Evolutionary conservation across 805 yeast species (phyloP).

Genomic region (Ogataea pignaliae): DNA sequence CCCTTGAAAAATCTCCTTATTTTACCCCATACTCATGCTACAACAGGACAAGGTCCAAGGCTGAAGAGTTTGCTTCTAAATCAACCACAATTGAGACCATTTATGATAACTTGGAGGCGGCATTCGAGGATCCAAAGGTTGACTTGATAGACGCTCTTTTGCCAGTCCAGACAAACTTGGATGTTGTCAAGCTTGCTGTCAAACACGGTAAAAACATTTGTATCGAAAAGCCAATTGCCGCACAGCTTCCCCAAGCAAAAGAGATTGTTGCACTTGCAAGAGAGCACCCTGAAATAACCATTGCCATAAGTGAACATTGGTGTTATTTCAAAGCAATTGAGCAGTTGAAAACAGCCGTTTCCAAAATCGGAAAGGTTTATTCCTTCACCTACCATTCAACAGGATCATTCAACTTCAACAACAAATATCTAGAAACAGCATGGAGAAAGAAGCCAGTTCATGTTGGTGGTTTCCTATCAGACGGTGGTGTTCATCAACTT

Average conservation of each 20-base stretch:
- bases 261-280: slow-evolving; percentile 69
- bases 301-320: slow-evolving; percentile 85
- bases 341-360: slow-evolving; percentile 51
- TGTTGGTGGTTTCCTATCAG: slow-evolving; percentile 87
- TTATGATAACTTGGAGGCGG: slow-evolving; percentile 57
- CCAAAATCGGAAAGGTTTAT: slow-evolving; percentile 67
- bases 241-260: slow-evolving; percentile 72
- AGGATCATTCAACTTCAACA: slow-evolving; percentile 60
- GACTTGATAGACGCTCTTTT: slow-evolving; percentile 81
- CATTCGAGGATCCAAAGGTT: slow-evolving; percentile 59
- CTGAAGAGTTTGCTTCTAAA: slow-evolving; percentile 65
- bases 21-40: slow-evolving; percentile 65
- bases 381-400: slow-evolving; percentile 72
- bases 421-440: slow-evolving; percentile 61
- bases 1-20: slow-evolving; percentile 46
- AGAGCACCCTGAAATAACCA: slow-evolving; percentile 54
- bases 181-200: slow-evolving; percentile 65
- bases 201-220: slow-evolving; percentile 72
- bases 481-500: slow-evolving; percentile 95
- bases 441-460: slow-evolving; percentile 94
- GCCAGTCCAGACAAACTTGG: slow-evolving; percentile 80
- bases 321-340: slow-evolving; percentile 59
- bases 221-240: slow-evolving; percentile 92
- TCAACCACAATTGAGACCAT: slow-evolving; percentile 55
- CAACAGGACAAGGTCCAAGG: slow-evolving; percentile 83